These are phyloP conservation scores for Colletotrichum sansevieriae DNA, from an alignment of 2,329 filamentous ascomycete species.

Conservation along the genomic window DNA sequence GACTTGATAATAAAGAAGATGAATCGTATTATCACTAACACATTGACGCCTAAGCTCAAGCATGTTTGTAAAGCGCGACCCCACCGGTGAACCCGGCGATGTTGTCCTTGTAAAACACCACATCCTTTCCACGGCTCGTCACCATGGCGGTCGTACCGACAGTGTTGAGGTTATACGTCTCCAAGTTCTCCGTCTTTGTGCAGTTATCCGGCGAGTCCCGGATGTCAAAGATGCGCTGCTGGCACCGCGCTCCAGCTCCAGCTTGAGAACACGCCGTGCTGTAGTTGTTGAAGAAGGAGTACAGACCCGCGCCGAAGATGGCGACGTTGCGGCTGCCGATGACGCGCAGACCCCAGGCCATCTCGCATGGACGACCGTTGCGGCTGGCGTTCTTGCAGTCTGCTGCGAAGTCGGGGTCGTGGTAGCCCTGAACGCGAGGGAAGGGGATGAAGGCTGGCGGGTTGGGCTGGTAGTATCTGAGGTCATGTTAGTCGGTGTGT, in stretches of 20 bases:
- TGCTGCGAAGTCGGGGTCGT: conserved; percentile 66
- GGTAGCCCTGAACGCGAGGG: conserved; percentile 54
- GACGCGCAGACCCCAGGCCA: conserved; percentile 76
- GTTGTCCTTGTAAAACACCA: conserved; percentile 55
- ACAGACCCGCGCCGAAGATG: conserved; percentile 74
- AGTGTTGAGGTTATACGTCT: conserved; percentile 61
- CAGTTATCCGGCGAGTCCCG: conserved; percentile 43
- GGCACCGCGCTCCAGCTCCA: conserved; percentile 58
- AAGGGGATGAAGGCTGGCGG: conserved; percentile 72
- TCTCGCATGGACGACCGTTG: conserved; percentile 58
- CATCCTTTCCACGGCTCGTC: conserved; percentile 49
- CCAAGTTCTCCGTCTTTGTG: conserved; percentile 46
- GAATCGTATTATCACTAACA: conserved; percentile 10
- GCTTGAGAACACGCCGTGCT: conserved; percentile 60
- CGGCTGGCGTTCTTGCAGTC: conserved; percentile 51
- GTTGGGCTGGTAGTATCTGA: conserved; percentile 74
- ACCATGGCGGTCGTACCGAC: conserved; percentile 58
- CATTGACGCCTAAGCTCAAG: conserved; percentile 3
- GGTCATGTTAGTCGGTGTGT: not conserved
- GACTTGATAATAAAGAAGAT: not conserved
- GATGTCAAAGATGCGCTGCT: conserved; percentile 57
- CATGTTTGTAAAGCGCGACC: conserved; percentile 50
- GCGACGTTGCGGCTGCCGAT: conserved; percentile 67
- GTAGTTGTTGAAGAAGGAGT: conserved; percentile 78
- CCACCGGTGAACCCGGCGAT: conserved; percentile 55